Evolutionary conservation across 345 rosid genomes (phyloP), one percentile per base, ranked within the genome.

Genomic region (Microthlaspi erraticum): DNA sequence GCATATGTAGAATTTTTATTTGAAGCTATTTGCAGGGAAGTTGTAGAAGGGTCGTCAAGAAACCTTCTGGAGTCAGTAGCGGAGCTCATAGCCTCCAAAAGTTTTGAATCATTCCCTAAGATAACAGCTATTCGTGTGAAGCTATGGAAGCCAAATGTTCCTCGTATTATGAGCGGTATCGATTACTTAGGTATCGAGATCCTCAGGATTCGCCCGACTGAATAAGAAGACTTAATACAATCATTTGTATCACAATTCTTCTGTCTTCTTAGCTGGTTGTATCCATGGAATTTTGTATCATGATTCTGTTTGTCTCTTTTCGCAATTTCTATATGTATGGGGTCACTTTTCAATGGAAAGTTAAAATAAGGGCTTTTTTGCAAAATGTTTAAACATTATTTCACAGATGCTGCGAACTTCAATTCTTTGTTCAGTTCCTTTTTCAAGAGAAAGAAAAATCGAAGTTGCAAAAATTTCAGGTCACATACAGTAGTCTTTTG

Each of bases 131-230:
- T 89, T 13, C 79, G 87, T 3, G 92, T 92, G 68, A 85, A 87
- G 71, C 86, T 92, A 14, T 85, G 80, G 81, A 92, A 92, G 83
- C 98, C 96, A 64, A 92, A 85, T 73, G 96, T 92, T 31, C 75
- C 94, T 7, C 81, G 72, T 8, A 86, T 92, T 60, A 79, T 63
- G 2, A 89, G 85, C 53, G 26, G 67, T 26, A 38, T 89, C 8
- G 96, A 85, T 48, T 86, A 77, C 71, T 65, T 89, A 63, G 98
- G 98, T 10, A 77, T 92, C 20, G 96, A 92, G 86, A 89, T 92
- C 62, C 11, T 77, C 44, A 78, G 93, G 73, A 14, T 73, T 53
- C 79, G 84, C 8, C 77, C 80, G 10, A 78, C 82, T 17, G 69
- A 51, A 1, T 19, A 19, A 61, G 20, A 13, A n/a, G n/a, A n/a